These are phyloP conservation scores for Ophiostoma himal-ulmi DNA, from an alignment of 2,329 filamentous ascomycete species.

Conservation along the genomic window DNA sequence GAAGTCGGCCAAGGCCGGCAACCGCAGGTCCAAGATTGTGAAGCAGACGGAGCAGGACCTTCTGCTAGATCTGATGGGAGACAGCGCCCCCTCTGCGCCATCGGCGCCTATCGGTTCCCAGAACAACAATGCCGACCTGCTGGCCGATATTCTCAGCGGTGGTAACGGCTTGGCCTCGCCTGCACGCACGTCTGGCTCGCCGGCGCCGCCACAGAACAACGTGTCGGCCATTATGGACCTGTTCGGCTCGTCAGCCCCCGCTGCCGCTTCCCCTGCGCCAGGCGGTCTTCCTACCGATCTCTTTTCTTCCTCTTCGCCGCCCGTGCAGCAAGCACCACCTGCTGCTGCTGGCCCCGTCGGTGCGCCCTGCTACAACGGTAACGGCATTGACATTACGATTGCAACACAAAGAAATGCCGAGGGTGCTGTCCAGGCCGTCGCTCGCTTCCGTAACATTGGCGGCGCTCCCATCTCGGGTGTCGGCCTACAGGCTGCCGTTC, in stretches of 20 bases:
- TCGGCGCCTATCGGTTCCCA: conserved; percentile 49
- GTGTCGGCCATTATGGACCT: conserved; percentile 83
- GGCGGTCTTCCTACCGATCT: conserved; percentile 39
- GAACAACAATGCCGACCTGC: conserved; percentile 79
- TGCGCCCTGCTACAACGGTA: conserved; percentile 76
- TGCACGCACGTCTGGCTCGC: conserved; percentile 41
- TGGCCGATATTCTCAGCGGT: conserved; percentile 86
- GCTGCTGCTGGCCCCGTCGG: conserved; percentile 45
- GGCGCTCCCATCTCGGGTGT: conserved; percentile 64
- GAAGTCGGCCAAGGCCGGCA: conserved; percentile 61
- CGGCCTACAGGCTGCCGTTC: conserved; percentile 87
- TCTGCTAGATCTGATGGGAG: conserved; percentile 86
- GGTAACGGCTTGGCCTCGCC: conserved; percentile 46
- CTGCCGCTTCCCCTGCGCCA: conserved; percentile 35
- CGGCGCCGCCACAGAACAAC: conserved; percentile 51
- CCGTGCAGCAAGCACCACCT: conserved; percentile 32
- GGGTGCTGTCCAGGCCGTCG: conserved; percentile 71
- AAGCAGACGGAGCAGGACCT: conserved; percentile 90
- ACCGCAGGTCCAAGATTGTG: conserved; percentile 67
- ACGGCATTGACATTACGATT: conserved; percentile 74
- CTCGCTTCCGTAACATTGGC: conserved; percentile 75
- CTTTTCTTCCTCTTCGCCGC: conserved; percentile 46
- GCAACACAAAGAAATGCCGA: conserved; percentile 78
- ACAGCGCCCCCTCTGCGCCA: conserved; percentile 51
- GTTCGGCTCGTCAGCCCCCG: conserved; percentile 48